Evolutionary conservation across 1,139 yeast species (phyloP), one percentile per base, ranked within the genome.

Genomic region (Candida tropicalis): DNA sequence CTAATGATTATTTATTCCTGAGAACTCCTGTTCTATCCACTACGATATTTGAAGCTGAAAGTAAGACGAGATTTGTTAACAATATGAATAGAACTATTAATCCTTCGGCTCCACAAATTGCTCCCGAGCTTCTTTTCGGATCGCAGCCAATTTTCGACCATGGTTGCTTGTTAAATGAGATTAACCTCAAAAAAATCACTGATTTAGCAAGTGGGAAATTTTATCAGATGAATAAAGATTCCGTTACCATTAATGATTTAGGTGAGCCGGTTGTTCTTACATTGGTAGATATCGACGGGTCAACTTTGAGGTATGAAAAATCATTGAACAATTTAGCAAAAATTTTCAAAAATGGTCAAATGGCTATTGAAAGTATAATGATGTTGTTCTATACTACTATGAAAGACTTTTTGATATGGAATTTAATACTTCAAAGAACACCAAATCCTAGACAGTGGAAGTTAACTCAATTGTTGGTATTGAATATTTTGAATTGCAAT

Each of bases 31-130:
- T 46, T n/a, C 52, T 55, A 20, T 56, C 59, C 23, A 72, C 77
- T 1, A 62, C 67, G 0, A 65, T 54, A 0, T 56, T 67, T 43
- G 79, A 73, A 52, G 73, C 65, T 0, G 77, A 70, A 44, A 68
- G 70, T 43, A 51, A 55, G 2, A 52, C 49, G 4, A 32, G 37
- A 17, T 43, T 41, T 32, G 37, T 48, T 3, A 29, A 39, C 3
- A 15, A 35, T 3, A 12, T 20, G 5, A n/a, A 25, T 12, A 33
- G 8, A 11, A 20, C 16, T 20, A 17, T 24, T 8, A 41, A 40
- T 15, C 40, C 43, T 10, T 31, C 42, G 1, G 25, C n/a, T 22
- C 37, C 41, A 9, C 36, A 35, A 13, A 12, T 23, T 4, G 25
- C 38, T 7, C 41, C 44, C 8, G 9, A 24, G 5, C 9, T 18